Conservation (phyloP, 2,329 filamentous ascomycete genomes). For the Monilinia polystroma region DNA sequence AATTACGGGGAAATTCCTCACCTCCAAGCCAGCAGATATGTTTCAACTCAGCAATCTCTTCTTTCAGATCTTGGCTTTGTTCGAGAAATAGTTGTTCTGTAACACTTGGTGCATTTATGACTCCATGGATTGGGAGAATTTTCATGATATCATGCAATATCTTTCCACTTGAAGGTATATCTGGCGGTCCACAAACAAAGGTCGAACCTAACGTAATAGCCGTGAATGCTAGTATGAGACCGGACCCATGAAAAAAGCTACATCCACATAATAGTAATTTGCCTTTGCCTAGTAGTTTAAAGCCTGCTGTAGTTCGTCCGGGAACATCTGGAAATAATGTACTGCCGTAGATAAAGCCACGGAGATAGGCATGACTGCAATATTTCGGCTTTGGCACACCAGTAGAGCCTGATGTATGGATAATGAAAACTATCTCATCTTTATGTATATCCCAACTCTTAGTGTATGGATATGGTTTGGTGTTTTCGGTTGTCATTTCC, state of each 20-base stretch:
- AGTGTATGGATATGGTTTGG: constrained; percentile 36
- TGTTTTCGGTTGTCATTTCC: constrained; percentile 34
- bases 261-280: constrained; percentile 1
- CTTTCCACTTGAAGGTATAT: constrained; percentile 23
- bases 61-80: constrained; percentile 26
- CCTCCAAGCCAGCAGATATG: constrained; percentile 33
- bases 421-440: constrained; percentile 42
- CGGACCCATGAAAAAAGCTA: constrained; percentile 31
- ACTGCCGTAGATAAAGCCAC: constrained; percentile 40
- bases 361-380: constrained; percentile 45
- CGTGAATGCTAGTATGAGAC: constrained; percentile 15
- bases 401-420: constrained; percentile 49
- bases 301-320: constrained; percentile 3
- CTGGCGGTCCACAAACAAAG: constrained; percentile 24
- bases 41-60: constrained; percentile 21
- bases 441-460: constrained; percentile 42
- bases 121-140: constrained; percentile 33
- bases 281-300: neutral
- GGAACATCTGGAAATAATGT: constrained; percentile 8
- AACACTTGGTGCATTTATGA: constrained; percentile 26
- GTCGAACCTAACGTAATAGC: constrained; percentile 20
- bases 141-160: constrained; percentile 28
- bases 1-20: neutral
- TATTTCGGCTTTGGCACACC: constrained; percentile 59
- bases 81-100: constrained; percentile 27